Base-by-base conservation (phyloP, 495 filamentous ascomycete species). In the Daldinia childiae region DNA sequence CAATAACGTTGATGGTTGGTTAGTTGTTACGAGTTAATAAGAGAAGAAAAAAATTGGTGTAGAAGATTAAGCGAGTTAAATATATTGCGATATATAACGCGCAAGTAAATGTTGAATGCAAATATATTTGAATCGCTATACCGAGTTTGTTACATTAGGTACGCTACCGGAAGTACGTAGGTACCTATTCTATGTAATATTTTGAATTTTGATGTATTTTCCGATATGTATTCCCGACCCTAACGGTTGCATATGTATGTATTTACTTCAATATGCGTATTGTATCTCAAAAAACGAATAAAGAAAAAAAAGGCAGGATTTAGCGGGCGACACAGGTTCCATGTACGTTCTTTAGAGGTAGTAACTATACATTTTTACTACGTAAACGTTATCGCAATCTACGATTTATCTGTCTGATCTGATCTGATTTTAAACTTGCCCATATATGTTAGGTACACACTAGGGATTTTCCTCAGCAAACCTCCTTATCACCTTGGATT, bases 271-370 rank as follows among this genome's bases (percentile, higher is more conserved):
- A 32, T 58, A 58, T 58, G 43, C 43, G 9, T 19, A 14, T 34
- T 38, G 14, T 60, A 8, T 57, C 26, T 60, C 8, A 50, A 65
- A 50, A 65, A 24, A 24, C 14, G 26, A 62, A 38, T 27, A 56
- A 45, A 52, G 36, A 32, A 34, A 34, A 34, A 34, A 60, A 60
- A 36, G 70, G 70, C 65, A 73, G 39, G 64, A 68, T 65, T 68
- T 73, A 57, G 57, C 70, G 70, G 70, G 50, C 55, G 52, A 62
- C 32, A 27, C 30, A 12, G 6, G 36, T 48, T n/a, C n/a, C n/a
- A n/a, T n/a, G n/a, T n/a, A n/a, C n/a, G n/a, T n/a, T n/a, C n/a
- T n/a, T n/a, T n/a, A n/a, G n/a, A n/a, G n/a, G n/a, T n/a, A n/a
- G n/a, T n/a, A n/a, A n/a, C n/a, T n/a, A n/a, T 56, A 56, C 56